Base-by-base conservation (phyloP, 768 basidiomycete species). In the Stropharia rugosoannulata region DNA sequence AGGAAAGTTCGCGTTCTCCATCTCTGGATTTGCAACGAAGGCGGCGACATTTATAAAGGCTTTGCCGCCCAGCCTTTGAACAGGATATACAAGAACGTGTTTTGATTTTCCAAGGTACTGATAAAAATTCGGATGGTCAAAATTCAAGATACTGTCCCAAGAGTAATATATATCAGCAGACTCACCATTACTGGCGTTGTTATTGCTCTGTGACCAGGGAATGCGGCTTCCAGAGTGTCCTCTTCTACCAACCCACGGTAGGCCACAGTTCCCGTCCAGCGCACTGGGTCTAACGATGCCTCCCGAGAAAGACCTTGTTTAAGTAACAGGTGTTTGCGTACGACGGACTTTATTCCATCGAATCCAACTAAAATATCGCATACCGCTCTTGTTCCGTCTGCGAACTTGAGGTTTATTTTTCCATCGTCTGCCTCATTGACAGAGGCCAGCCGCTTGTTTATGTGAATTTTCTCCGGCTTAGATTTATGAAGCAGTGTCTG, bases 311-410 rank as follows among this genome's bases (percentile, higher is more conserved):
- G 32, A 3, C 60, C 58, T 6, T 54, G 59, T 25, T 56, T 55
- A 6, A 54, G 40, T 9, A 66, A 18, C 51, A 68, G 61, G 29
- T 48, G 16, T 18, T 55, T 64, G 3, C 64, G 62, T 3, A 70
- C 62, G 16, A 60, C 64, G 0, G 78, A 80, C 16, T 65, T 73
- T 50, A 79, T 68, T 1, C 79, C 79, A 54, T 80, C 79, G 2
- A 73, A 68, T 0, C 74, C 78, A 4, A 80, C 59, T 29, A 81
- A 63, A 6, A 80, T 53, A 49, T 80, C 77, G 36, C 75, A 74
- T 0, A 57, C 58, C 5, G 68, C 68, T 0, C 58, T 64, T 11
- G 66, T 66, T 2, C 72, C 75, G n/a, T 80, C 71, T 0, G 64
- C 55, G 49, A 80, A 80, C 16, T 63, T 55, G 6, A 80, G 50